Evolutionary conservation across 352 stramenopile species (phyloP).

Genomic region (Pythium dissimile): DNA sequence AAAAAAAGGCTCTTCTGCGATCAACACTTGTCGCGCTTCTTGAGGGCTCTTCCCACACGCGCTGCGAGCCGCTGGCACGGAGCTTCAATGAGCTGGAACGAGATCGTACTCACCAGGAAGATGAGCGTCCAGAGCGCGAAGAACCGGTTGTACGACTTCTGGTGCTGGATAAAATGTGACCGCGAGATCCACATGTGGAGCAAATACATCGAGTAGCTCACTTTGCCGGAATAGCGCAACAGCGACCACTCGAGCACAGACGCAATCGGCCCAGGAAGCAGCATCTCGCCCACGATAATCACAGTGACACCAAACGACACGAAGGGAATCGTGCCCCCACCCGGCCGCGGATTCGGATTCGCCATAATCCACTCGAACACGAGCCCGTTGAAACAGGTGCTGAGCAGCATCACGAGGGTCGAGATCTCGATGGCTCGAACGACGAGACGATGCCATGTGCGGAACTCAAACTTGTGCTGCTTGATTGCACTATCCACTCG

Average conservation of each 20-base stretch:
- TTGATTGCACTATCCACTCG: constrained; percentile 29
- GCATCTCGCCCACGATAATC: constrained; percentile 37
- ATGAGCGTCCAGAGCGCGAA: constrained; percentile 31
- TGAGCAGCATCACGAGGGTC: constrained; percentile 26
- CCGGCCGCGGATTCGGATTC: constrained; percentile 19
- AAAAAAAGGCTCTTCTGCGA: not conserved
- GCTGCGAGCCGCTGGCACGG: constrained; percentile 20
- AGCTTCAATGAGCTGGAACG: constrained; percentile 33
- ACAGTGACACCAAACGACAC: constrained; percentile 25
- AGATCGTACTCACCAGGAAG: constrained; percentile 26
- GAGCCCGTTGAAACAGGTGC: constrained; percentile 28
- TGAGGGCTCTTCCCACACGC: not conserved
- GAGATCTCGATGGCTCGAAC: constrained; percentile 23
- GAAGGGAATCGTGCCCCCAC: constrained; percentile 33
- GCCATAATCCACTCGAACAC: constrained; percentile 37
- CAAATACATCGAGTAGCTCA: constrained; percentile 50
- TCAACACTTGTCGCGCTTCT: not conserved
- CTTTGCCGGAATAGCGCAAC: constrained; percentile 37
- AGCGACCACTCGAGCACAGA: constrained; percentile 39
- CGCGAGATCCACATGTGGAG: constrained; percentile 40
- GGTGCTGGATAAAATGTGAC: constrained; percentile 22
- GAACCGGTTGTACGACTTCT: constrained; percentile 33
- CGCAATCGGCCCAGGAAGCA: constrained; percentile 31
- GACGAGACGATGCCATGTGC: constrained; percentile 12
- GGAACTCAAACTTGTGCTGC: constrained; percentile 28